Base-by-base conservation (phyloP, 768 basidiomycete genomes). In the Scleroderma citrinum region DNA sequence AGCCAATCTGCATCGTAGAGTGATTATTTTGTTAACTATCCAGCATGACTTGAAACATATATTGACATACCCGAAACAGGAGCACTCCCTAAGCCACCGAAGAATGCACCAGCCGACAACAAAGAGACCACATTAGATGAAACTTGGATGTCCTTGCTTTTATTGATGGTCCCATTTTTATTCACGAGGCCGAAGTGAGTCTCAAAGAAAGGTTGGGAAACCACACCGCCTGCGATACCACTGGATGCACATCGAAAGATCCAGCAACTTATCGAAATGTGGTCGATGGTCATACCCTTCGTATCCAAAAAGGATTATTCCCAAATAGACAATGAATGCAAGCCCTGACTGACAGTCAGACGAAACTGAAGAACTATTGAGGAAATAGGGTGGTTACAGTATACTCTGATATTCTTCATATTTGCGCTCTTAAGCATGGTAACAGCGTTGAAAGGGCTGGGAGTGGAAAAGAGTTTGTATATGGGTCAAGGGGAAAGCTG, bases 81-180 rank as follows among this genome's bases (percentile, higher is more conserved):
- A 1, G 85, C 84, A 55, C 82, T 83, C 8, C 77, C 76, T 40
- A 80, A 74, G 12, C 67, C 39, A 55, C 76, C 92, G 59, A 92
- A 92, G 75, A 92, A 92, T 1, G 88, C 87, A 10, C 89, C 89
- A 4, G 82, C 87, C 61, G 92, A 91, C 11, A 93, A 74, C 4
- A 92, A 87, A 3, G 91, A 88, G 16, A 93, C 92, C 37, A 94
- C 83, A 55, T 87, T 90, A 37, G 85, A 84, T 0, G 83, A 83
- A n/a, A 92, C 71, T 65, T 69, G 92, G 91, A 61, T 80, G 81
- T 0, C 56, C 44, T 29, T 81, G 76, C 37, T 4, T 72, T 60
- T 58, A 61, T 82, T 65, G 36, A 64, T 61, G 1, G 56, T 58
- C 19, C 79, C 79, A 47, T 77, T 62, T 1, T 68, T 16, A 14